phyloP scores from a whole-genome alignment of 345 rosid genomes.

The Gossypium anomalum region DNA sequence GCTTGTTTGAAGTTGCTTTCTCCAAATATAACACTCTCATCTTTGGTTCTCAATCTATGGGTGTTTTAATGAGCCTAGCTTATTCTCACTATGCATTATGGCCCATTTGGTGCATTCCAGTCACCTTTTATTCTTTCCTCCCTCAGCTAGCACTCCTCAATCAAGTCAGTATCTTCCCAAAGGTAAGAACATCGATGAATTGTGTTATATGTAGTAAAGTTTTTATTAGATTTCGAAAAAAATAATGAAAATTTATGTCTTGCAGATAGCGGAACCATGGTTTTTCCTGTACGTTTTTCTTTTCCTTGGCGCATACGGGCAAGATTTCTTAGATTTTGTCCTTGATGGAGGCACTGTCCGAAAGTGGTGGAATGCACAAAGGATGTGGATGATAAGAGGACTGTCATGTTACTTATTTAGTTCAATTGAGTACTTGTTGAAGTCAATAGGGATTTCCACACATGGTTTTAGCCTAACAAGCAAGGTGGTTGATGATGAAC shows the following conservation, averaged over 20 bases:
- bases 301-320: slow-evolving; percentile 51
- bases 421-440: slow-evolving; percentile 37
- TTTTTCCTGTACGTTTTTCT: slow-evolving; percentile 57
- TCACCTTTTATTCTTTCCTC: slow-evolving; percentile 42
- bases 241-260: no score
- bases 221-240: no score
- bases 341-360: slow-evolving; percentile 36
- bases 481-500: slow-evolving; percentile 49
- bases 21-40: slow-evolving; percentile 41
- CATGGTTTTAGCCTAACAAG: slow-evolving; percentile 50
- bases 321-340: slow-evolving; percentile 35
- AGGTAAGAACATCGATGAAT: slow-evolving; percentile 23
- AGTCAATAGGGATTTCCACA: slow-evolving; percentile 38
- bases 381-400: slow-evolving; percentile 52
- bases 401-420: slow-evolving; percentile 37
- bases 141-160: slow-evolving; percentile 62
- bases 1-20: slow-evolving; percentile 44
- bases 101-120: slow-evolving; percentile 50
- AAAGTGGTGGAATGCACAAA: slow-evolving; percentile 72
- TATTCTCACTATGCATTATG: slow-evolving; percentile 45
- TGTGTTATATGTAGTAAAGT: neutral
- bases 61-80: slow-evolving; percentile 31
- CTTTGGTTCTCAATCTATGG: slow-evolving; percentile 38
- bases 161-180: slow-evolving; percentile 46
- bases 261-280: slow-evolving; percentile 35